Conservation (phyloP, 139 green algal species). For the Micractinium sp. region DNA sequence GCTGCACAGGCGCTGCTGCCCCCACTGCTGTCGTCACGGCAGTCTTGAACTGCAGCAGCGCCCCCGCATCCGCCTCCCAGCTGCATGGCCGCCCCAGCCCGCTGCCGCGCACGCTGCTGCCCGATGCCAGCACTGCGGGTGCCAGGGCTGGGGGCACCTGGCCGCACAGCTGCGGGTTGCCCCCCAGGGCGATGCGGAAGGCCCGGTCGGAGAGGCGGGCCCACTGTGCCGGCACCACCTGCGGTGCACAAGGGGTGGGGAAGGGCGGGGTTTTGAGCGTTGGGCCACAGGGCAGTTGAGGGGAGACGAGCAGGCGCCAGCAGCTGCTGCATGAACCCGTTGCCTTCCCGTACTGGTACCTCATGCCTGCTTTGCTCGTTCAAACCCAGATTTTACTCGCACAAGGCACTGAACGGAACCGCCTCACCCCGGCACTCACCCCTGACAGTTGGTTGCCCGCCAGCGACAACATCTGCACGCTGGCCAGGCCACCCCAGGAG, state of each 20-base stretch:
- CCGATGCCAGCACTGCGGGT: neutral
- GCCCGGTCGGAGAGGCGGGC: neutral
- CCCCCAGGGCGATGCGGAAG: slow-evolving; percentile 5
- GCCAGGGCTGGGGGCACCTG: neutral
- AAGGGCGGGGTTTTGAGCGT: neutral
- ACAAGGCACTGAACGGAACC: neutral
- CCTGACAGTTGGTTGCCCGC: slow-evolving; percentile 25
- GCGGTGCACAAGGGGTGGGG: neutral
- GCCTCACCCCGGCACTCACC: neutral
- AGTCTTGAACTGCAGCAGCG: slow-evolving; percentile 28
- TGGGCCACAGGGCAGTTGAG: neutral
- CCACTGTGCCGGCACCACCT: slow-evolving; percentile 19
- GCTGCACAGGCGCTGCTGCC: neutral
- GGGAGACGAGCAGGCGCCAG: neutral
- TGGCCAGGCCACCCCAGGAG: slow-evolving; percentile 6
- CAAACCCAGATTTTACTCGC: no score
- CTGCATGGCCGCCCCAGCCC: neutral
- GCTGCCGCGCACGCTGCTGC: neutral
- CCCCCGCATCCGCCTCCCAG: slow-evolving; percentile 6
- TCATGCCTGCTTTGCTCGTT: no score
- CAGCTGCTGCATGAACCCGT: neutral
- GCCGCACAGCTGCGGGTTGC: slow-evolving; percentile 25
- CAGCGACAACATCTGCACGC: slow-evolving; percentile 31
- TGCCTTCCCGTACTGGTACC: no score
- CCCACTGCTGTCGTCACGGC: slow-evolving; percentile 15